Evolutionary conservation across 148 eudicot species (phyloP), one percentile per base, ranked within the genome.

Genomic region (Arctostaphylos glauca): DNA sequence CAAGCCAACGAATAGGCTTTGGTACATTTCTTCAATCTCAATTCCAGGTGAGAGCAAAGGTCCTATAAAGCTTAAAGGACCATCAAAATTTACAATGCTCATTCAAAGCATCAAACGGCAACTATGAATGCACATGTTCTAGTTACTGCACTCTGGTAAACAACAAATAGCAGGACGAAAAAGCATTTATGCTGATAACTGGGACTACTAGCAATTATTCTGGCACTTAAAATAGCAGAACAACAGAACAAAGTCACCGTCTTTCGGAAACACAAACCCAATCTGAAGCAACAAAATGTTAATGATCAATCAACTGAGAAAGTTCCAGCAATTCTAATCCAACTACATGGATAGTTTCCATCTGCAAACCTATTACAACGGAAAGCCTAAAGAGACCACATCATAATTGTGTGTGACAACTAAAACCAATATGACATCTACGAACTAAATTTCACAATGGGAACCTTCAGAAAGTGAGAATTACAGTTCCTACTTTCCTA

Each of bases 371-470:
- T 77, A 38, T 53, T 53, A 54, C 48, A 77, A 41, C 43, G 14
- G 14, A 41, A 54, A 23, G 47, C 76, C 77, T 47, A 59, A 48
- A 67, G 59, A 81, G 66, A 70, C 6, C 54, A n/a, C 10, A 25
- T 67, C 76, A 81, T 50, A 82, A 53, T 73, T 82, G 55, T 76
- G 74, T 58, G 74, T 53, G 75, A 66, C 52, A 76, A 74, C 85
- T 76, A 82, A 78, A 74, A 79, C 62, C 81, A 80, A 80, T 79
- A 86, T 70, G 46, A 86, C 83, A 74, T 72, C 80, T 81, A 87
- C 80, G 12, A 44, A 52, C 87, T 81, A 85, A 50, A 72, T 87
- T 77, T 73, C 81, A 87, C 82, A 78, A 50, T 79, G 70, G 70
- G 62, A 19, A 59, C 56, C 84, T 59, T 64, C 74, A 21, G 38